Evolutionary conservation across 441 rosid genomes (phyloP), one percentile per base, ranked within the genome.

Genomic region (Gossypium gossypioides): DNA sequence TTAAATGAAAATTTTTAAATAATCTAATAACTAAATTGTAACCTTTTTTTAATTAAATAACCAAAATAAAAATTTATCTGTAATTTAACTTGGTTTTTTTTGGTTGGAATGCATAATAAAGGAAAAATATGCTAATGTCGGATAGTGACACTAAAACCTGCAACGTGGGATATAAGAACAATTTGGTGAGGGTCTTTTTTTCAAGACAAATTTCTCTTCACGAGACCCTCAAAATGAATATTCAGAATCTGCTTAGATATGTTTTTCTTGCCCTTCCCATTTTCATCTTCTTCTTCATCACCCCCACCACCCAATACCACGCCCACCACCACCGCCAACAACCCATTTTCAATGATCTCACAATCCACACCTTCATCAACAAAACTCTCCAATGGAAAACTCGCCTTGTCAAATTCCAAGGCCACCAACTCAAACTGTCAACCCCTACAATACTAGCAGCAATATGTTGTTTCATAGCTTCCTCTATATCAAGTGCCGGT

Each of bases 401-500:
- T 42, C 22, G 72, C 25, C 68, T 15, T 19, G 19, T 10, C 10
- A 61, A 50, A 22, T 52, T 74, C 77, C 77, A 27, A 22, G 74
- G 76, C 22, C 52, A 74, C 60, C 71, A 66, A 18, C 69, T 86
- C 51, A 82, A 82, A n/a, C 63, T 82, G 0, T 71, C 86, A 37
- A 44, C 85, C 4, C 79, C 81, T 0, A 79, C 80, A 22, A 73
- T 82, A 8, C 2, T 82, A 6, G 84, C 98, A 1, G 95, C 85
- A 55, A 46, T 78, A 22, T 72, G 85, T 1, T 91, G 98, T 22
- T 93, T 89, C 79, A 13, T 86, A 2, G 92, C 96, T 22, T 82
- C 95, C 4, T 71, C 91, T 0, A 81, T 93, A 21, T 91, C 98
- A 0, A 91, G 97, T 70, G 98, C 97, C 0, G 98, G 98, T 15